phyloP scores from a whole-genome alignment of 192 early-diverging fungal genomes.

The Ambispora gerdemannii region DNA sequence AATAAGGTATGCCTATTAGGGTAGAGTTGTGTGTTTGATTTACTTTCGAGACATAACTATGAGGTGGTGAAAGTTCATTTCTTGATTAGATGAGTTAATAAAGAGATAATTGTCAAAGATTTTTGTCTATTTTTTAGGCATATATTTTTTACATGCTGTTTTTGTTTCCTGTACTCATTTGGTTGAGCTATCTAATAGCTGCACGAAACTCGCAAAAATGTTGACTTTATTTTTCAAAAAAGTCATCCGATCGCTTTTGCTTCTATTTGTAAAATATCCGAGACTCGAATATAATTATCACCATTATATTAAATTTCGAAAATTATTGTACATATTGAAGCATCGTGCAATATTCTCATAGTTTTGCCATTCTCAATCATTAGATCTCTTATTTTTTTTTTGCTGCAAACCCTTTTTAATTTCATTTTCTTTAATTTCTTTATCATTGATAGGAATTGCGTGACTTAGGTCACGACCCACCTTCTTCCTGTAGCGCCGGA shows the following conservation, averaged over 20 bases:
- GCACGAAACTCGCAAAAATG: no score
- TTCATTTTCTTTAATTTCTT: background rate
- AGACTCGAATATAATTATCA: background rate
- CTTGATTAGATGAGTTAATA: no score
- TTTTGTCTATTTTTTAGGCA: background rate
- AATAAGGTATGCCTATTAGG: constrained; percentile 82
- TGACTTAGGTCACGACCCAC: constrained; percentile 96
- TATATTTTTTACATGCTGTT: background rate
- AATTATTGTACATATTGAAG: background rate
- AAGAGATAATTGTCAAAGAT: background rate
- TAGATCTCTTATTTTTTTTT: background rate
- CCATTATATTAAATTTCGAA: background rate
- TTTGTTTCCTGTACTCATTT: constrained; percentile 27
- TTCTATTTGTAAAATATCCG: constrained; percentile 32
- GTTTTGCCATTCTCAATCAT: background rate
- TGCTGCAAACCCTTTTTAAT: background rate
- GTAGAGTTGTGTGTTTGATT: background rate
- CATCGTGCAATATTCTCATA: background rate
- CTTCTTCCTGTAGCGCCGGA: constrained; percentile 95
- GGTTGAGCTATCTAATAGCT: background rate
- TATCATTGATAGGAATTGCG: constrained; percentile 70
- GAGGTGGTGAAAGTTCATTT: background rate
- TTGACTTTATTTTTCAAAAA: no score
- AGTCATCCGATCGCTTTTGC: constrained; percentile 7
- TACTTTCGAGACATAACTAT: no score